phyloP scores from a whole-genome alignment of 306 rosid genomes.

The Alnus glutinosa region DNA sequence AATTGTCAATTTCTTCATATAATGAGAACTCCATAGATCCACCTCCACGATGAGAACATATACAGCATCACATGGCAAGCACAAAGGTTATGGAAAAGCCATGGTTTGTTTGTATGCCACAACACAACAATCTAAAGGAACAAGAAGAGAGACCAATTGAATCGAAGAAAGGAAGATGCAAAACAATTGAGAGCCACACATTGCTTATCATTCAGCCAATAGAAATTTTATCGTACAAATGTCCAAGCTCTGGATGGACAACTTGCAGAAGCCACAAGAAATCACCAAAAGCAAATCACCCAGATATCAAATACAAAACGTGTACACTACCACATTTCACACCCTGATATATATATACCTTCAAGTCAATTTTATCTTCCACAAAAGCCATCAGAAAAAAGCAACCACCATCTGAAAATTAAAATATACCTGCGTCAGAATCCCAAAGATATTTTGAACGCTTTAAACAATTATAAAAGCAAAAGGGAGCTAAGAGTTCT shows the following conservation, averaged over 20 bases:
- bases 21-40: background rate
- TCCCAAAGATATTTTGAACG: background rate
- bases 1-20: background rate
- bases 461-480: background rate
- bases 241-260: constrained; percentile 48
- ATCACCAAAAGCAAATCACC: constrained; percentile 41
- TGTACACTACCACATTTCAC: constrained; percentile 43
- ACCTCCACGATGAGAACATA: background rate
- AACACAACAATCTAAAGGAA: constrained; percentile 3
- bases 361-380: constrained; percentile 46
- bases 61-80: background rate
- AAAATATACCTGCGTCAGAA: constrained; percentile 21
- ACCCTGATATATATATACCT: constrained; percentile 48
- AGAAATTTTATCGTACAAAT: constrained; percentile 51
- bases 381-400: constrained; percentile 44
- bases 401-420: constrained; percentile 42
- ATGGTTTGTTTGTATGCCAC: constrained; percentile 13
- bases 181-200: constrained; percentile 29
- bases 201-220: constrained; percentile 49
- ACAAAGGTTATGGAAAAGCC: background rate
- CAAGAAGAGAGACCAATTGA: constrained; percentile 19
- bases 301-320: constrained; percentile 44
- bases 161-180: constrained; percentile 21
- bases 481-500: constrained; percentile 9
- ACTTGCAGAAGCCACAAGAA: constrained; percentile 44